These are phyloP conservation scores for Diaporthe velutina DNA, from an alignment of 2,329 filamentous ascomycete genomes.

Conservation along the genomic window DNA sequence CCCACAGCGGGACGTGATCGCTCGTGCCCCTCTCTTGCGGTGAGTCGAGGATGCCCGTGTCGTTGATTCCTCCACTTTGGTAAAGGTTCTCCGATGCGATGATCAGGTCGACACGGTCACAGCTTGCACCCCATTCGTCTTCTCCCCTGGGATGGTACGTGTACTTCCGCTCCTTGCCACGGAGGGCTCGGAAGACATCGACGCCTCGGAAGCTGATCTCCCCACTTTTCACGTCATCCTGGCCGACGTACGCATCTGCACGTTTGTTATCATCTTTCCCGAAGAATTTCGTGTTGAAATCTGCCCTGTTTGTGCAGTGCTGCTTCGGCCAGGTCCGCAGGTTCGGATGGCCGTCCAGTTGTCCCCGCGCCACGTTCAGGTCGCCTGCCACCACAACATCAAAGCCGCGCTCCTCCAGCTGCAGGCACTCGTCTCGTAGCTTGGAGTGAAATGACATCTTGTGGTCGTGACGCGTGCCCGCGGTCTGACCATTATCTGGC, in stretches of 20 bases:
- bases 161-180: constrained; percentile 57
- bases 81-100: constrained; percentile 56
- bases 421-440: constrained; percentile 58
- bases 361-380: constrained; percentile 61
- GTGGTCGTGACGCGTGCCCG: constrained; percentile 63
- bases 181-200: constrained; percentile 62
- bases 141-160: constrained; percentile 61
- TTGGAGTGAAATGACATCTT: constrained; percentile 62
- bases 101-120: constrained; percentile 66
- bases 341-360: constrained; percentile 56
- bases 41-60: constrained; percentile 51
- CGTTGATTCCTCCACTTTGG: constrained; percentile 41
- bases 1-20: constrained; percentile 67
- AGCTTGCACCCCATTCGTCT: constrained; percentile 60
- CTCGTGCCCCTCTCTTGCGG: constrained; percentile 61
- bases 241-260: constrained; percentile 36
- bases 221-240: constrained; percentile 40
- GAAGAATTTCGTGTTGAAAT: constrained; percentile 65
- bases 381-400: constrained; percentile 63
- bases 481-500: constrained; percentile 54
- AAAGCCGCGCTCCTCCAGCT: constrained; percentile 55
- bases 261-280: constrained; percentile 41
- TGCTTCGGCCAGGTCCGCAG: constrained; percentile 58
- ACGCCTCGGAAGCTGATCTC: constrained; percentile 51
- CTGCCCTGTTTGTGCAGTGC: constrained; percentile 62